Base-by-base conservation (phyloP, 495 filamentous ascomycete genomes). In the Lichina pygmaea region DNA sequence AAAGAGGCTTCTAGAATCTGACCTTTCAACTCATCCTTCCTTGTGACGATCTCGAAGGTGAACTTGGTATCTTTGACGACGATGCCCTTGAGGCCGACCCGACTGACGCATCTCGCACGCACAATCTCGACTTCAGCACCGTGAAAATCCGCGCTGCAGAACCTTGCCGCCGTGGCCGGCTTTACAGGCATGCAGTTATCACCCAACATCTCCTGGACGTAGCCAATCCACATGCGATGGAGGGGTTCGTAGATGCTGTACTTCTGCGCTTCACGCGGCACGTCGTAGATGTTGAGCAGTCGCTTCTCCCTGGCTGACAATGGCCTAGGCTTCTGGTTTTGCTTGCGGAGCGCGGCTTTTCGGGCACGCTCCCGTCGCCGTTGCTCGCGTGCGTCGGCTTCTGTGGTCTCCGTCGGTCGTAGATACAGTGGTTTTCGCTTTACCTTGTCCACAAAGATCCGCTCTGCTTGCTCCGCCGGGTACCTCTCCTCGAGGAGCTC, bases 11-110 rank as follows among this genome's bases (percentile, higher is more conserved):
- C 37, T 45, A 60, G 10, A 33, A 43, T 12, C 65, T 65, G 45
- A 73, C 79, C 62, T 57, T 75, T 72, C 45, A 89, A 55, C 47
- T 65, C 65, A 54, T 69, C 64, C 52, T 58, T 57, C 60, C 60
- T 60, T 13, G 75, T 89, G 33, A 97, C 66, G 52, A 97, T 56
- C 58, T 86, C 77, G 62, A 94, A 89, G 9, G 74, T 72, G 57
- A 78, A 83, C 58, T 77, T 84, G 33, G 78, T 74, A 63, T 97
- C 89, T 56, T 81, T 74, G 15, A 92, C 70, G 52, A 94, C 80
- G 54, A 94, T 84, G 11, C 89, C 89, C 52, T 62, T 71, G 41
- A 84, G 53, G 0, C 89, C 86, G 6, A 97, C 89, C 46, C 86
- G 62, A 39, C 78, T 72, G 39, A 76, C 71, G 63, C 81, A 93